Evolutionary conservation across 345 rosid species (phyloP).

Genomic region (Draba incana): DNA sequence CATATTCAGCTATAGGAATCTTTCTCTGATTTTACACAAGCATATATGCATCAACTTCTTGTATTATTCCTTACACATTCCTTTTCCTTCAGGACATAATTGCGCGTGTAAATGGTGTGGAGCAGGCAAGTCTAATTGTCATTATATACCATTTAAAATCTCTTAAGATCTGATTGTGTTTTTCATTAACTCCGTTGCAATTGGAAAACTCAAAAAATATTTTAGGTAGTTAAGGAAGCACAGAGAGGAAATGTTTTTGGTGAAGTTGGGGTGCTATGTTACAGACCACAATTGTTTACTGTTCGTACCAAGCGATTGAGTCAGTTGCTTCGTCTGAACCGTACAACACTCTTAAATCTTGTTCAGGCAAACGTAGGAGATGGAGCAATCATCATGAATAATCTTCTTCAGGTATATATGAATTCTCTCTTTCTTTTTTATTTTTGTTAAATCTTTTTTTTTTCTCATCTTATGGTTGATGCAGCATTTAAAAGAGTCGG

Average conservation of each 20-base stretch:
- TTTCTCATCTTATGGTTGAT: slow-evolving; percentile 11
- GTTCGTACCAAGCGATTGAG: slow-evolving; percentile 78
- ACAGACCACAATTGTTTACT: slow-evolving; percentile 87
- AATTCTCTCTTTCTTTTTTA: background rate
- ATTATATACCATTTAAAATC: background rate
- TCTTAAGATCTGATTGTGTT: slow-evolving; percentile 11
- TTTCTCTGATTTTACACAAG: background rate
- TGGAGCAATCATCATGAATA: slow-evolving; percentile 84
- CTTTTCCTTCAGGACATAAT: slow-evolving; percentile 63
- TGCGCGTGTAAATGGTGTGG: slow-evolving; percentile 54
- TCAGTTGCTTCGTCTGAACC: slow-evolving; percentile 89
- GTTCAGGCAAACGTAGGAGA: slow-evolving; percentile 89
- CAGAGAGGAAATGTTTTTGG: slow-evolving; percentile 75
- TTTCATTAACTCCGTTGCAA: background rate
- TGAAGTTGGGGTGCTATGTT: slow-evolving; percentile 84
- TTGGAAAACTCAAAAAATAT: background rate
- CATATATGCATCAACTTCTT: slow-evolving; percentile 8
- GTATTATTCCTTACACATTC: slow-evolving; percentile 29
- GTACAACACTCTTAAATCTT: slow-evolving; percentile 65
- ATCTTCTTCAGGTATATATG: slow-evolving; percentile 76
- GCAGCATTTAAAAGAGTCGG: slow-evolving; percentile 74
- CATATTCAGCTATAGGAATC: background rate
- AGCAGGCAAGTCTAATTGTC: slow-evolving; percentile 54
- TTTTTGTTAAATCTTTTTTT: background rate
- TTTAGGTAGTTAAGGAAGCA: slow-evolving; percentile 66